Percentiles rank a stretch among this genome's conserved stretches.
phyloP scores from a whole-genome alignment of 2,329 filamentous ascomycete genomes.

The Lachnellula occidentalis region DNA sequence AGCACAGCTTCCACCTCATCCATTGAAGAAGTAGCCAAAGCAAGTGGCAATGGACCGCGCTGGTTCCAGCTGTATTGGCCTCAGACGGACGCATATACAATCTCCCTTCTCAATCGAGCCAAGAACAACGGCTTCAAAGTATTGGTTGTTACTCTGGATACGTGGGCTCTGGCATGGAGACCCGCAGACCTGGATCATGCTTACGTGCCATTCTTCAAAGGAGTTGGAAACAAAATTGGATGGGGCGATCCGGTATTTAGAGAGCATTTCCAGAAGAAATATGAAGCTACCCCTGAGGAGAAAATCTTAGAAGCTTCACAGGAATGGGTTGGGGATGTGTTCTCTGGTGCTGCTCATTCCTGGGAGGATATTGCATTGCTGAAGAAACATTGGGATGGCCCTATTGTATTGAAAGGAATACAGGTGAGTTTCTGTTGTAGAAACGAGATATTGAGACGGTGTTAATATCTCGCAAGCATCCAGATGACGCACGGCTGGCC shows the following conservation, averaged over 20 bases:
- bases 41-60: conserved; percentile 50
- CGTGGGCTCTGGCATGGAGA: conserved; percentile 63
- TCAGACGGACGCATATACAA: conserved; percentile 57
- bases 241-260: conserved; percentile 64
- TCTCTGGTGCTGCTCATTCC: conserved; percentile 46
- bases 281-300: conserved; percentile 39
- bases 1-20: conserved; percentile 57
- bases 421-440: conserved; percentile 22
- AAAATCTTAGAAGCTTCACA: conserved; percentile 45
- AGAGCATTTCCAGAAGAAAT: conserved; percentile 47
- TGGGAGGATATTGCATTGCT: conserved; percentile 60
- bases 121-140: conserved; percentile 57
- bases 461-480: conserved; percentile 24
- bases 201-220: conserved; percentile 54
- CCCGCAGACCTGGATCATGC: conserved; percentile 61
- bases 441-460: not conserved
- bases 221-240: conserved; percentile 54
- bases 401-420: conserved; percentile 59
- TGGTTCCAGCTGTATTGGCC: conserved; percentile 80
- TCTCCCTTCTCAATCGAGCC: conserved; percentile 56
- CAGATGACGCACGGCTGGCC: conserved; percentile 44
- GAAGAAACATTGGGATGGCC: conserved; percentile 55
- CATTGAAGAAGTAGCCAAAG: conserved; percentile 61
- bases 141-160: conserved; percentile 69
- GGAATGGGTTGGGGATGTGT: conserved; percentile 48